phyloP scores from a whole-genome alignment of 768 basidiomycete genomes.

The Boletus rufocinnamomeus region DNA sequence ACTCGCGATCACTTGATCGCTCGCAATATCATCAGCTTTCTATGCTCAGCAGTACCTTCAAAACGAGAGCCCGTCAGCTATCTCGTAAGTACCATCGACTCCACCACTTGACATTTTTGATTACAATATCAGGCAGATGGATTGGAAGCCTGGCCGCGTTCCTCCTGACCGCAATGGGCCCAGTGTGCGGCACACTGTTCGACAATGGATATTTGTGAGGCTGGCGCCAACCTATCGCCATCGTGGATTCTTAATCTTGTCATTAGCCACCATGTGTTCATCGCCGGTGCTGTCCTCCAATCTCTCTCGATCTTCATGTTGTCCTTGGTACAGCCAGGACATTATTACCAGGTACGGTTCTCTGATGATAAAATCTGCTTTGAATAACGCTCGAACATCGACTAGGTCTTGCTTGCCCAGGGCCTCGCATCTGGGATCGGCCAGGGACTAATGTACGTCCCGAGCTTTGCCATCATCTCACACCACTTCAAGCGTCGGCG shows the following conservation, averaged over 20 bases:
- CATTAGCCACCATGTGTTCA: constrained; percentile 18
- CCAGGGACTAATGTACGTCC: constrained; percentile 47
- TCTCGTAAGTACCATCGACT: constrained; percentile 21
- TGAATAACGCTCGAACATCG: not conserved
- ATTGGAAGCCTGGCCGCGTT: constrained; percentile 26
- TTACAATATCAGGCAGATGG: constrained; percentile 22
- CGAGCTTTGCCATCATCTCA: constrained; percentile 43
- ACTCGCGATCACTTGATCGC: not conserved
- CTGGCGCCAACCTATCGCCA: too few species aligned
- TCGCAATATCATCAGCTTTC: constrained; percentile 15
- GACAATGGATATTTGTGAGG: constrained; percentile 34
- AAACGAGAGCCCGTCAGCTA: constrained; percentile 23
- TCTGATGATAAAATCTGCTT: not conserved
- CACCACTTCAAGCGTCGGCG: constrained; percentile 47
- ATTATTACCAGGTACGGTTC: constrained; percentile 37
- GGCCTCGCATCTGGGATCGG: constrained; percentile 46
- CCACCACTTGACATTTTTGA: not conserved
- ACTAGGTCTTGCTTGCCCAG: constrained; percentile 46
- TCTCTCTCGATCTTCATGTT: constrained; percentile 40
- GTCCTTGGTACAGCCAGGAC: constrained; percentile 36
- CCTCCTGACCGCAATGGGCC: constrained; percentile 22
- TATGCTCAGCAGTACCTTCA: constrained; percentile 25
- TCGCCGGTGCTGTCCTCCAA: constrained; percentile 30
- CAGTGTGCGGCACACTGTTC: constrained; percentile 28
- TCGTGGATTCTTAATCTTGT: not conserved